Conservation (phyloP, 2,329 filamentous ascomycete genomes). For the Epichloe hybrida region DNA sequence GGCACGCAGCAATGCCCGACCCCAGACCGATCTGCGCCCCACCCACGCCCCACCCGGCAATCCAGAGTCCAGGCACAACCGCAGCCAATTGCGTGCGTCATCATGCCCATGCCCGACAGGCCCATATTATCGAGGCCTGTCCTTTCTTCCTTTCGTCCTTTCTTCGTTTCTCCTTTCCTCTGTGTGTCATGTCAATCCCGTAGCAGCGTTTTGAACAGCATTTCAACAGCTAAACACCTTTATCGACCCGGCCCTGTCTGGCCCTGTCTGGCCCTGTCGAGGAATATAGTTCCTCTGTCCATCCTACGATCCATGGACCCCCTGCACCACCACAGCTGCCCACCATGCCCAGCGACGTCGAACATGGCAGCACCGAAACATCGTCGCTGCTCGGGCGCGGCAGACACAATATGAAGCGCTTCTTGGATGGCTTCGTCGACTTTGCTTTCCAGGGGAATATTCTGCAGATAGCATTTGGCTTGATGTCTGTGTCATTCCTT, state of each 20-base stretch:
- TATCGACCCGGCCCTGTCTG: too few relatives aligned
- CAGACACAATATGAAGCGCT: conserved; percentile 31
- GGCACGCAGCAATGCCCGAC: not conserved
- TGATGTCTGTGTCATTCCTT: conserved; percentile 42
- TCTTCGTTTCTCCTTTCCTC: not conserved
- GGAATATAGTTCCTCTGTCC: too few relatives aligned
- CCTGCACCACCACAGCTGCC: too few relatives aligned
- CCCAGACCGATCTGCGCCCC: not conserved
- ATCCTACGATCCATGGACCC: too few relatives aligned
- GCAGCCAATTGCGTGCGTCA: not conserved
- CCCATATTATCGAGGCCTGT: too few relatives aligned
- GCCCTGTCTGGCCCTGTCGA: too few relatives aligned
- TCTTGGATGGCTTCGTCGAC: conserved; percentile 53
- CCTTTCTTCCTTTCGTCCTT: not conserved
- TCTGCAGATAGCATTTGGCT: conserved; percentile 59
- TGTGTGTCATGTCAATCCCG: too few relatives aligned
- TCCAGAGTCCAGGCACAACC: not conserved
- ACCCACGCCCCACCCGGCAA: too few relatives aligned
- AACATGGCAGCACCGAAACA: conserved; percentile 13
- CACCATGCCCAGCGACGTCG: conserved; percentile 3
- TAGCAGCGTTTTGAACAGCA: too few relatives aligned
- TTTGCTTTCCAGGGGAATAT: conserved; percentile 66
- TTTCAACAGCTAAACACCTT: too few relatives aligned
- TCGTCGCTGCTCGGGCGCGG: conserved; percentile 32
- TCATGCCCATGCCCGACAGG: not conserved